Base-by-base conservation (phyloP, 176 grass and related monocot species). In the Musa beccarii region DNA sequence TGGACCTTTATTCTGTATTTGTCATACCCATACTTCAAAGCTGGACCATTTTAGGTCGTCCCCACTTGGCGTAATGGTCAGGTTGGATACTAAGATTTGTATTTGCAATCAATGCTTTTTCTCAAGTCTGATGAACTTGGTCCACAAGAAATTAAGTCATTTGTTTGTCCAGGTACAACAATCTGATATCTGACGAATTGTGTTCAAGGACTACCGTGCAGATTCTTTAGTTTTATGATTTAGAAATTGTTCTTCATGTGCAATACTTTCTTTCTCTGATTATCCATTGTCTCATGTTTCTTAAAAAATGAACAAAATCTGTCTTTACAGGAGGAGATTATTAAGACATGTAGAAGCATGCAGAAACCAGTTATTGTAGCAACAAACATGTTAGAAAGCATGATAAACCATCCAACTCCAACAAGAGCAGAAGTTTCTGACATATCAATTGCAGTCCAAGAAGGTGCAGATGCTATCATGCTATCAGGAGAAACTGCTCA, bases 381-480 rank as follows among this genome's bases (percentile, higher is more conserved):
- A 10, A 96, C 93, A 81, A 96, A 96, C 79, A 96, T 96, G 93
- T 76, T 96, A 63, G 93, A 98, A 76, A 98, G 94, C 86, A 98
- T 98, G 94, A 98, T 98, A 81, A 73, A 84, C 65, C 94, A 93
- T 90, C 94, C 90, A 74, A 98, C 90, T 76, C 94, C 94, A 61
- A 98, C 94, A 50, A 90, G 94, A 74, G 88, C 94, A 8, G 88
- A 98, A 79, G 90, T 98, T 80, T 93, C 94, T 80, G 90, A 98
- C 74, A 98, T 98, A 78, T 88, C 88, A 63, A 91, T 98, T 71
- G 88, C 90, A 51, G 94, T 97, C 14, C 84, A 86, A 28, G 94
- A 93, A 91, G 88, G 90, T 85, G 52, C 90, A 80, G 90, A 93
- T 89, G 94, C 94, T 29, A 89, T 98, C 69, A 98, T 98, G 94